Evolutionary conservation across 1,139 yeast species (phyloP).

Genomic region (Sugiyamaella novakii): DNA sequence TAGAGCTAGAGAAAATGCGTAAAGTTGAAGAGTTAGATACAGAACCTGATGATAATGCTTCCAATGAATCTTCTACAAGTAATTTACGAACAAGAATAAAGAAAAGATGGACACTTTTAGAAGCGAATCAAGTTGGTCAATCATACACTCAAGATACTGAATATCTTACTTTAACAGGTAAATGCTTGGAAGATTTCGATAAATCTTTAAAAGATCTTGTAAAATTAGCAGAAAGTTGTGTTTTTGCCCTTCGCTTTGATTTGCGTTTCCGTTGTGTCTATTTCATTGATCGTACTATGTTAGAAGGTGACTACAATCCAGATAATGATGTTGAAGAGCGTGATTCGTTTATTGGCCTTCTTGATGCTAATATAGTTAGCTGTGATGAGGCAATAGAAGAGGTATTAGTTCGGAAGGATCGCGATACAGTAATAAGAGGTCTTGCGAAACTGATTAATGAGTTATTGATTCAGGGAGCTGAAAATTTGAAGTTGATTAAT

Average conservation of each 20-base stretch:
- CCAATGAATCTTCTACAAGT: slow-evolving; percentile 12
- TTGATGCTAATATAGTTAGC: slow-evolving; percentile 60
- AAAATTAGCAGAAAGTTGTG: slow-evolving; percentile 50
- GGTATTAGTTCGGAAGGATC: slow-evolving; percentile 37
- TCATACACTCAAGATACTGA: slow-evolving; percentile 23
- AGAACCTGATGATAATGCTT: slow-evolving; percentile 19
- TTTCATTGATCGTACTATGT: slow-evolving; percentile 54
- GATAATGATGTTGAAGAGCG: slow-evolving; percentile 62
- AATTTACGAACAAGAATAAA: slow-evolving; percentile 31
- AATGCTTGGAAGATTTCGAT: slow-evolving; percentile 52
- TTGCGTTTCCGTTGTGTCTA: slow-evolving; percentile 63
- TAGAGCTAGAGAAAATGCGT: slow-evolving; percentile 30
- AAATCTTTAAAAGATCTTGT: slow-evolving; percentile 50
- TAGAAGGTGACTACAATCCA: slow-evolving; percentile 45
- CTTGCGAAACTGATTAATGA: slow-evolving; percentile 59
- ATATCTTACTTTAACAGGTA: slow-evolving; percentile 39
- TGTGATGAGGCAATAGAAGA: slow-evolving; percentile 48
- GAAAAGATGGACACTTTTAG: slow-evolving; percentile 40
- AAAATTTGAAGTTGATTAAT: slow-evolving; percentile 57
- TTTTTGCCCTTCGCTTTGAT: slow-evolving; percentile 66
- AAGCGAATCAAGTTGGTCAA: slow-evolving; percentile 29
- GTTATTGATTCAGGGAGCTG: slow-evolving; percentile 62
- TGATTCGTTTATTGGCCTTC: slow-evolving; percentile 59
- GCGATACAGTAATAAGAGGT: slow-evolving; percentile 49
- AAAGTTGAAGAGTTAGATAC: slow-evolving; percentile 26